Conservation (phyloP, 345 rosid genomes). For the Erysimum cheiranthoides region DNA sequence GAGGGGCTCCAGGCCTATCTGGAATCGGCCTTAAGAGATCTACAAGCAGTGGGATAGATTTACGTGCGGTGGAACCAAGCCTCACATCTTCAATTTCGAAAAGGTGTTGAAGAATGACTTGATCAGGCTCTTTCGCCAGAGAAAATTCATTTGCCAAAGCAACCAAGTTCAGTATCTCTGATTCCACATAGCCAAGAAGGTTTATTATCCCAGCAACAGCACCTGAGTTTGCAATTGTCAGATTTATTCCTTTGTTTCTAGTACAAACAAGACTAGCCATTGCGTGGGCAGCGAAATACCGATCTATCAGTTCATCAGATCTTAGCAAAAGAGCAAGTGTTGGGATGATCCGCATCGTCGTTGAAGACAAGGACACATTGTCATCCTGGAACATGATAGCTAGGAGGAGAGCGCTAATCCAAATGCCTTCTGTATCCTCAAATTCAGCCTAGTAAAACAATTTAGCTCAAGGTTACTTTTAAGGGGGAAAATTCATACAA, state of each 20-base stretch:
- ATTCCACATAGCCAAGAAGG: constrained; percentile 70
- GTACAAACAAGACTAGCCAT: constrained; percentile 77
- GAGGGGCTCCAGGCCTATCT: constrained; percentile 88
- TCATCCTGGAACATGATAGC: constrained; percentile 82
- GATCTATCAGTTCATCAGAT: constrained; percentile 77
- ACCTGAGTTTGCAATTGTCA: constrained; percentile 81
- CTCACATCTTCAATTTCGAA: constrained; percentile 82
- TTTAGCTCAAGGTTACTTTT: constrained; percentile 17
- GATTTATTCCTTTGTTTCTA: constrained; percentile 68
- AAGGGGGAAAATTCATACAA: neutral
- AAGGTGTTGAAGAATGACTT: constrained; percentile 68
- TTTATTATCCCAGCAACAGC: constrained; percentile 78
- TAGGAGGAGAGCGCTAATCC: constrained; percentile 78
- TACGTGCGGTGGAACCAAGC: constrained; percentile 72
- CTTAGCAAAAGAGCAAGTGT: constrained; percentile 71
- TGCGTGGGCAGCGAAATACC: constrained; percentile 89
- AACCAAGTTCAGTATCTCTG: constrained; percentile 44
- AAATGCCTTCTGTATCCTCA: constrained; percentile 74
- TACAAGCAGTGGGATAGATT: constrained; percentile 84
- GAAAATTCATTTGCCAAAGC: constrained; percentile 70
- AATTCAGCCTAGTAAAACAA: constrained; percentile 59
- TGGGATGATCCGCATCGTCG: constrained; percentile 70
- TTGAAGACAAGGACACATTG: constrained; percentile 61
- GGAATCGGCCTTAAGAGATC: constrained; percentile 91
- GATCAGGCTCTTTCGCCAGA: constrained; percentile 64